These are phyloP conservation scores for Hirschioporus abietinus DNA, from an alignment of 768 basidiomycete genomes.

Conservation along the genomic window DNA sequence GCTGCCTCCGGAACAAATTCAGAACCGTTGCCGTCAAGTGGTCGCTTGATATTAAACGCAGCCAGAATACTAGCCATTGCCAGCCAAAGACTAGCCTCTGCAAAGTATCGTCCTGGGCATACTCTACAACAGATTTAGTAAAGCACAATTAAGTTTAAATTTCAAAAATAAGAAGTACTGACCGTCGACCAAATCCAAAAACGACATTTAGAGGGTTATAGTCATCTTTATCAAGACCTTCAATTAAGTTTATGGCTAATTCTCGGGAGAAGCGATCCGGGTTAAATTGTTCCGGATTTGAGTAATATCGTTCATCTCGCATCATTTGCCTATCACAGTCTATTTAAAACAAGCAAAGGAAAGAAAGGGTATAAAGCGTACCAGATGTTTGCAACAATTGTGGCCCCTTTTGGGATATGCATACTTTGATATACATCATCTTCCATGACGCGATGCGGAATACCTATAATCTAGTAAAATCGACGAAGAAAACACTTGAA, in stretches of 20 bases:
- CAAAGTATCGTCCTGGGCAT: conserved; percentile 25
- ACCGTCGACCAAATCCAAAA: conserved; percentile 34
- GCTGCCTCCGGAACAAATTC: conserved; percentile 17
- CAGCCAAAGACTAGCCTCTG: conserved; percentile 23
- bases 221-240: conserved; percentile 18
- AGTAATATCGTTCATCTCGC: conserved; percentile 15
- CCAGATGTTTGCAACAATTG: conserved; percentile 6
- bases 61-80: conserved; percentile 18
- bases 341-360: conserved; percentile 9
- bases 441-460: conserved; percentile 9
- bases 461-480: conserved; percentile 1
- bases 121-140: conserved; percentile 7
- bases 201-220: conserved; percentile 22
- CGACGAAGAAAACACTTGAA: not conserved
- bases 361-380: not conserved
- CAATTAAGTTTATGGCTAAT: conserved; percentile 13
- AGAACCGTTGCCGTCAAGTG: conserved; percentile 14
- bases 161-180: not conserved
- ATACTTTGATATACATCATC: conserved; percentile 4
- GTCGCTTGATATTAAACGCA: conserved; percentile 15
- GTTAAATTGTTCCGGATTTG: conserved; percentile 16
- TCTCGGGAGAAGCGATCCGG: conserved; percentile 19
- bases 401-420: conserved; percentile 7
- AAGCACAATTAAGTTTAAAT: not conserved
- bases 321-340: conserved; percentile 16